A percentile compares a stretch with the other conserved stretches of the same genome.
Evolutionary conservation across 148 eudicot species (phyloP).

Genomic region (Hydrangea macrophylla): DNA sequence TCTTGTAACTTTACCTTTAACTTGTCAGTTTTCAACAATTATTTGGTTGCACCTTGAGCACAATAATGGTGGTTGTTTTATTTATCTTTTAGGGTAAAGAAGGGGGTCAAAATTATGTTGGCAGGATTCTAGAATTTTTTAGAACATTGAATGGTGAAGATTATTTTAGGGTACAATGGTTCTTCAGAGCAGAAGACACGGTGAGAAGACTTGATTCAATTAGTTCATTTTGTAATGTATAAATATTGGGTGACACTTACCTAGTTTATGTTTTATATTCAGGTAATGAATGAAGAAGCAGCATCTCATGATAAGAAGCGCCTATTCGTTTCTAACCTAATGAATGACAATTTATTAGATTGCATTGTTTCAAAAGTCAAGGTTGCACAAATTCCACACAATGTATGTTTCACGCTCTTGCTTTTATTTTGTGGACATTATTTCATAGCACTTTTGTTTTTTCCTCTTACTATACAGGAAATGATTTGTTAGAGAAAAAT

Average conservation of each 20-base stretch:
- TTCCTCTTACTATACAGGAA: too few relatives aligned
- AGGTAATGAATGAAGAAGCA: slow-evolving; percentile 37
- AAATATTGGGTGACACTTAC: neutral
- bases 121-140: slow-evolving; percentile 40
- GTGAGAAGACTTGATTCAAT: slow-evolving; percentile 12
- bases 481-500: too few relatives aligned
- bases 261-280: slow-evolving; percentile 4
- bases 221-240: neutral
- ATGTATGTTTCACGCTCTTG: slow-evolving; percentile 20
- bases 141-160: slow-evolving; percentile 33
- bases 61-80: neutral
- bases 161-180: slow-evolving; percentile 45
- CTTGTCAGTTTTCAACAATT: neutral
- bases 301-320: slow-evolving; percentile 33
- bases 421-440: neutral
- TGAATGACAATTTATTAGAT: slow-evolving; percentile 42
- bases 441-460: neutral
- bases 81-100: slow-evolving; percentile 21
- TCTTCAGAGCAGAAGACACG: slow-evolving; percentile 40
- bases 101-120: slow-evolving; percentile 25
- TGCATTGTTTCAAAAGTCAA: slow-evolving; percentile 43
- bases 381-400: slow-evolving; percentile 26
- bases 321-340: slow-evolving; percentile 33
- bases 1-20: neutral
- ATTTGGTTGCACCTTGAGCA: neutral